phyloP scores from a whole-genome alignment of 2,329 filamentous ascomycete genomes.

The Drechslerella coelobrocha region DNA sequence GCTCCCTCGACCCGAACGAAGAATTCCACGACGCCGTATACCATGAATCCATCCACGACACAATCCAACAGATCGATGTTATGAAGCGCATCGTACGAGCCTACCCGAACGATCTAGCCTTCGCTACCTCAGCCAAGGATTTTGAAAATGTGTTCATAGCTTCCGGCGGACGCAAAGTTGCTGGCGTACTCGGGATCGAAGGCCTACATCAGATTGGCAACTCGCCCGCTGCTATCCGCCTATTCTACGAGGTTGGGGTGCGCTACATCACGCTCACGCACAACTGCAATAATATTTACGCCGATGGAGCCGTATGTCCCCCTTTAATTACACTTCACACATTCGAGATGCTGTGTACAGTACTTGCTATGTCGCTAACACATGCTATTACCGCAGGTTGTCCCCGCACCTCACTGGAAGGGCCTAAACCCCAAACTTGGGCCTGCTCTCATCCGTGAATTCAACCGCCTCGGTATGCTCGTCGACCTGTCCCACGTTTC shows the following conservation, averaged over 20 bases:
- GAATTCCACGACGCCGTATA: slow-evolving; percentile 70
- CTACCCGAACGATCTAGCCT: slow-evolving; percentile 74
- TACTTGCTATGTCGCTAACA: background rate
- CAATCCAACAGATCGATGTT: slow-evolving; percentile 77
- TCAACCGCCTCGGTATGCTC: slow-evolving; percentile 95
- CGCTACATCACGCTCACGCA: slow-evolving; percentile 89
- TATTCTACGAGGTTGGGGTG: slow-evolving; percentile 78
- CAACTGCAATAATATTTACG: slow-evolving; percentile 90
- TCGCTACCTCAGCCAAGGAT: slow-evolving; percentile 63
- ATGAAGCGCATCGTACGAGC: slow-evolving; percentile 68
- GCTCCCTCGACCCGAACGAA: slow-evolving; percentile 62
- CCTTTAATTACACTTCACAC: slow-evolving; percentile 55
- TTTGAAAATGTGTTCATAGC: slow-evolving; percentile 35
- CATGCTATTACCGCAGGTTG: no score
- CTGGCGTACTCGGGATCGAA: slow-evolving; percentile 81
- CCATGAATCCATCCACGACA: slow-evolving; percentile 66
- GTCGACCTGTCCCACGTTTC: slow-evolving; percentile 84
- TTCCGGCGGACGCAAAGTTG: slow-evolving; percentile 62
- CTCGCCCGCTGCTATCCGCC: slow-evolving; percentile 74
- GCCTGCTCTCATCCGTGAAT: slow-evolving; percentile 75
- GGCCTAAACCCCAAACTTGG: slow-evolving; percentile 75
- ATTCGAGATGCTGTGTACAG: background rate
- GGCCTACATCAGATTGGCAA: slow-evolving; percentile 95
- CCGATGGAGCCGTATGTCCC: slow-evolving; percentile 72
- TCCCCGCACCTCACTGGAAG: background rate